Conservation (phyloP, 805 yeast genomes). For the Nakazawaea ernobii region DNA sequence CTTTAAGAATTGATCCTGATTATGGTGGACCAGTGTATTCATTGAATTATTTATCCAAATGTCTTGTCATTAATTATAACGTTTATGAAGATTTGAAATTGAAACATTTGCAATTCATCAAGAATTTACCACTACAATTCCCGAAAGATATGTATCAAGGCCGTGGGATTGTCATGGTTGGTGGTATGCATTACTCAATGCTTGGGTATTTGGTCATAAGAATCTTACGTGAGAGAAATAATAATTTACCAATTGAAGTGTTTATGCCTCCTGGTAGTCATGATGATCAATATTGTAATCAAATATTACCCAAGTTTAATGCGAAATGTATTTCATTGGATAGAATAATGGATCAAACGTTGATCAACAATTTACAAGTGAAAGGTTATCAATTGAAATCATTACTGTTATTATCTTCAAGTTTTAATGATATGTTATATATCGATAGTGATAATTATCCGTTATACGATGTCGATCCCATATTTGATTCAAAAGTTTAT, state of each 20-base stretch:
- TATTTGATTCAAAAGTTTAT: slow-evolving; percentile 43
- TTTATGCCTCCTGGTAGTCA: slow-evolving; percentile 30
- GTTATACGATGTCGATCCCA: slow-evolving; percentile 32
- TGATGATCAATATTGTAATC: slow-evolving; percentile 36
- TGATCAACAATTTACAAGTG: slow-evolving; percentile 16
- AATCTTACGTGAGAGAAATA: slow-evolving; percentile 39
- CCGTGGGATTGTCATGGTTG: slow-evolving; percentile 44
- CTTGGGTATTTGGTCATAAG: slow-evolving; percentile 40
- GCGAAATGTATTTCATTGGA: slow-evolving; percentile 37
- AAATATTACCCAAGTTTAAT: slow-evolving; percentile 40
- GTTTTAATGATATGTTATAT: slow-evolving; percentile 38
- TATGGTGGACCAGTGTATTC: slow-evolving; percentile 11
- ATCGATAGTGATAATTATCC: slow-evolving; percentile 45
- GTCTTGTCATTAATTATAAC: slow-evolving; percentile 5
- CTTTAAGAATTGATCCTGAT: slow-evolving; percentile 11
- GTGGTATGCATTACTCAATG: slow-evolving; percentile 51
- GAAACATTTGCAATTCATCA: slow-evolving; percentile 26
- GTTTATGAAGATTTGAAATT: slow-evolving; percentile 24
- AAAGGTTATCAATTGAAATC: slow-evolving; percentile 34
- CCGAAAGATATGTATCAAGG: slow-evolving; percentile 29
- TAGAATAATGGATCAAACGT: slow-evolving; percentile 25
- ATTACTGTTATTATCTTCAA: slow-evolving; percentile 39
- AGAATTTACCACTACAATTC: slow-evolving; percentile 20
- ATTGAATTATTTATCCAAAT: slow-evolving; percentile 6
- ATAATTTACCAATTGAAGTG: slow-evolving; percentile 45